Evolutionary conservation across 441 rosid genomes (phyloP).

Genomic region (Gossypium davidsonii): DNA sequence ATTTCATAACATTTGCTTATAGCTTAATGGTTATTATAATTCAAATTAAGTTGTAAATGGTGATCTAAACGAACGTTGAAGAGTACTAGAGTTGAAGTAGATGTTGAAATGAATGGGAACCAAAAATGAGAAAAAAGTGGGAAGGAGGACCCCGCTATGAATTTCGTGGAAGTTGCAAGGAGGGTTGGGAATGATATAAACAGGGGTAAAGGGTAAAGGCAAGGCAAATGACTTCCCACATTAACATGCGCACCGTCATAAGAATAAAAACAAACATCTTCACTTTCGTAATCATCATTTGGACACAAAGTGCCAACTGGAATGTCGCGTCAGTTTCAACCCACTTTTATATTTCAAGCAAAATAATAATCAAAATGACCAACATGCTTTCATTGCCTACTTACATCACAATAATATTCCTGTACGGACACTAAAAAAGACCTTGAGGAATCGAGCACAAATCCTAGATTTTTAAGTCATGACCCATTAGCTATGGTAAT

Average conservation of each 20-base stretch:
- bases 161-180: conserved; percentile 32
- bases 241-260: background rate
- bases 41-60: too few relatives aligned
- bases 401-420: background rate
- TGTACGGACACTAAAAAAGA: background rate
- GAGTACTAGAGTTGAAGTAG: background rate
- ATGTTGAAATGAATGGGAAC: background rate
- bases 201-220: background rate
- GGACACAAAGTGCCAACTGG: conserved; percentile 2
- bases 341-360: background rate
- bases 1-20: too few relatives aligned
- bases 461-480: background rate
- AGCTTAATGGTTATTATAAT: too few relatives aligned
- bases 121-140: background rate
- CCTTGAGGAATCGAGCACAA: background rate
- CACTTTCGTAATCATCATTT: background rate
- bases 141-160: conserved; percentile 24
- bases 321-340: background rate
- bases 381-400: background rate
- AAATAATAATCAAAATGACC: background rate
- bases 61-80: background rate
- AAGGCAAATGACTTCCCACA: background rate
- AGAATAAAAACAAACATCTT: conserved; percentile 8
- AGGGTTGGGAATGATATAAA: conserved; percentile 10
- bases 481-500: too few relatives aligned